Percentiles rank a stretch among this genome's conserved stretches.
These are phyloP conservation scores for Salix arbutifolia DNA, from an alignment of 345 rosid species.

Conservation along the genomic window DNA sequence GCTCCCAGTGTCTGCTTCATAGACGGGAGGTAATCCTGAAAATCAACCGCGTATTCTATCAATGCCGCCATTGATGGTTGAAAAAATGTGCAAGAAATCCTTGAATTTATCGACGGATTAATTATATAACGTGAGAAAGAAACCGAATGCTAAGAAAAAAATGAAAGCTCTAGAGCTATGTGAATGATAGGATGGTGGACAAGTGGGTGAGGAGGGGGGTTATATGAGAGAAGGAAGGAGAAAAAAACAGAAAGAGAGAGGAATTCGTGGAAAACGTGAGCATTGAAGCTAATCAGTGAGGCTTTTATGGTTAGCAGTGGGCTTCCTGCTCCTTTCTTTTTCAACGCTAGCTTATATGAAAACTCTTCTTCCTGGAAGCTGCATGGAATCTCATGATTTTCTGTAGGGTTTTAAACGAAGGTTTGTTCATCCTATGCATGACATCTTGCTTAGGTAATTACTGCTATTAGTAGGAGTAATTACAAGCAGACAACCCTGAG, in stretches of 20 bases:
- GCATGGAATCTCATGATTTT: conserved; percentile 20
- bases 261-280: conserved; percentile 30
- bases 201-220: neutral
- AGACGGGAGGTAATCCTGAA: conserved; percentile 57
- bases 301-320: conserved; percentile 11
- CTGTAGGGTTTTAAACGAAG: neutral
- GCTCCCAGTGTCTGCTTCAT: conserved; percentile 52
- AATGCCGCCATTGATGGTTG: conserved; percentile 23
- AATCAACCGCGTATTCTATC: conserved; percentile 29
- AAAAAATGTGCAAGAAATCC: neutral
- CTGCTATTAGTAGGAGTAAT: neutral
- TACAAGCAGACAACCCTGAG: neutral
- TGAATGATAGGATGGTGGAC: neutral
- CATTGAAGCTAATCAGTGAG: conserved; percentile 6
- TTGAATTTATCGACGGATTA: neutral
- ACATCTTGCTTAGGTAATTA: neutral
- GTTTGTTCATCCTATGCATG: neutral
- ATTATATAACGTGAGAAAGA: neutral
- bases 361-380: conserved; percentile 55
- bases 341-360: conserved; percentile 3
- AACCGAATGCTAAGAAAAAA: neutral
- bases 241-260: neutral
- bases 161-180: neutral
- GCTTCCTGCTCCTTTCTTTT: conserved; percentile 27
- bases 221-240: conserved; percentile 15